These are phyloP conservation scores for Incumbomyces lentus DNA, from an alignment of 2,329 filamentous ascomycete genomes.

Conservation along the genomic window DNA sequence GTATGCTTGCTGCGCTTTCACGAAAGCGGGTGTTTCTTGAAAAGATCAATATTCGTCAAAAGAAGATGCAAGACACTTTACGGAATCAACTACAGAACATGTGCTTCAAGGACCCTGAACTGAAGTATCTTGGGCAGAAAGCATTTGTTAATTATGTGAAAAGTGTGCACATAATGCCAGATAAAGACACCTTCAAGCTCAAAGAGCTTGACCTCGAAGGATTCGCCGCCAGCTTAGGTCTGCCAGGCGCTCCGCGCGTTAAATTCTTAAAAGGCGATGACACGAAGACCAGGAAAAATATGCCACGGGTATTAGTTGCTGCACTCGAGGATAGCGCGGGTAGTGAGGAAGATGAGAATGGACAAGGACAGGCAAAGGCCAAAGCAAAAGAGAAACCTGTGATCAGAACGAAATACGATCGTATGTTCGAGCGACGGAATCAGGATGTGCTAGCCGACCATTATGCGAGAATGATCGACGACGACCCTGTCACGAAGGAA, in stretches of 20 bases:
- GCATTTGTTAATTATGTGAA: conserved; percentile 85
- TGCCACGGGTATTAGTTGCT: conserved; percentile 54
- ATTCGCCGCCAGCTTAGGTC: conserved; percentile 72
- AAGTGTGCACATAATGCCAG: conserved; percentile 76
- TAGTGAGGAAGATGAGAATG: conserved; percentile 32
- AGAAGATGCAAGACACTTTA: conserved; percentile 73
- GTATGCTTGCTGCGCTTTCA: conserved; percentile 77
- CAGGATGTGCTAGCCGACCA: conserved; percentile 92
- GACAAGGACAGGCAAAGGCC: conserved; percentile 36
- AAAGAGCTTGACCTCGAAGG: conserved; percentile 74
- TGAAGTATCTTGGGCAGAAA: conserved; percentile 94
- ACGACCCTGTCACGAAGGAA: conserved; percentile 32
- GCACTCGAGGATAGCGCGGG: conserved; percentile 51
- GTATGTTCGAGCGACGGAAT: conserved; percentile 95
- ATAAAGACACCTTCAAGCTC: conserved; percentile 84
- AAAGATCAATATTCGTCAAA: conserved; percentile 73
- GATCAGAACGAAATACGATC: conserved; percentile 88
- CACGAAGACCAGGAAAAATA: conserved; percentile 78
- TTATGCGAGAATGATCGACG: conserved; percentile 73
- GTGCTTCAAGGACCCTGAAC: conserved; percentile 86
- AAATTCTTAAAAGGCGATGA: conserved; percentile 83
- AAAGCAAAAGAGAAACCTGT: conserved; percentile 54
- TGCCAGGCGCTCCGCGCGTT: conserved; percentile 85
- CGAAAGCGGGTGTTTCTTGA: conserved; percentile 84
- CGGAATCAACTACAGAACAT: conserved; percentile 79